Evolutionary conservation across 257 asterid species (phyloP), one percentile per base, ranked within the genome.

Genomic region (Rauvolfia tetraphylla): DNA sequence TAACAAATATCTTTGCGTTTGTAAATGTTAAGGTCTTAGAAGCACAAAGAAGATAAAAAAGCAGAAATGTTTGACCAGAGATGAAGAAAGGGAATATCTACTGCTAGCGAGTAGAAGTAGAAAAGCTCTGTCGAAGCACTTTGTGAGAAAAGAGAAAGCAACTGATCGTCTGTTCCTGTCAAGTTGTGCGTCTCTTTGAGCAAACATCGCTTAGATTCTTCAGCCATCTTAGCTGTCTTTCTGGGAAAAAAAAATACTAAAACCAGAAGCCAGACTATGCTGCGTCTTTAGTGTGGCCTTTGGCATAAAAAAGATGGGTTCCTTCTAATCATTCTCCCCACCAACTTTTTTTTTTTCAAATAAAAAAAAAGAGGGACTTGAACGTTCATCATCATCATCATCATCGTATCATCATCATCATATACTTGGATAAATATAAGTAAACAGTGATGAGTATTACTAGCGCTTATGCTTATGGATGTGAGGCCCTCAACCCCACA

Each of bases 281-380:
- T 67, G 31, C 75, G 86, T 72, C 34, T 79, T 74, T 85, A 77
- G 84, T n/a, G n/a, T n/a, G n/a, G 76, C 76, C 72, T 51, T 77
- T 58, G 39, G 29, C 20, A n/a, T 31, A 49, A 72, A 82, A 67
- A 79, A 79, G 80, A 4, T 78, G 53, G 85, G 83, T 78, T 78
- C 71, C 79, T 18, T 38, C 49, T 82, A 86, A 85, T 88, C 85
- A 88, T 85, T 88, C 82, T 75, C 76, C 84, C 88, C 91, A 89
- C 92, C 92, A 81, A 83, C 89, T 83, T 76, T 76, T n/a, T n/a
- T n/a, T n/a, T n/a, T n/a, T n/a, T n/a, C n/a, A n/a, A n/a, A n/a
- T n/a, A n/a, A 44, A 39, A 20, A 56, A 46, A 49, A 25, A 48
- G 80, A 77, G 76, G 79, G 72, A 76, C 74, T 58, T 71, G 57